Conservation (phyloP, 2,329 filamentous ascomycete genomes). For the Meredithiella fracta region DNA sequence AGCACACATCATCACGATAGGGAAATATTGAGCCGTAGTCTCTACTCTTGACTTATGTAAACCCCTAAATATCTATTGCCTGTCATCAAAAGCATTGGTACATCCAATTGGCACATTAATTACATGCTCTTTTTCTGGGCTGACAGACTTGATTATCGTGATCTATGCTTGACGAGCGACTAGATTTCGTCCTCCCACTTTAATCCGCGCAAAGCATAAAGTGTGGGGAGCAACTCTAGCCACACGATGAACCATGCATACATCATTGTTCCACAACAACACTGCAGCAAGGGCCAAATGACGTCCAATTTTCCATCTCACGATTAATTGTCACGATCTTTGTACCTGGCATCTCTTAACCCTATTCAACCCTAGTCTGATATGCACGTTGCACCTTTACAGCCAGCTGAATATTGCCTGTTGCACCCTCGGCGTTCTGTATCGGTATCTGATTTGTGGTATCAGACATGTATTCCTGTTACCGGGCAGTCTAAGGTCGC, state of each 20-base stretch:
- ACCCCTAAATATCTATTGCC: too few relatives aligned
- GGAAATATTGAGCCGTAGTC: too few relatives aligned
- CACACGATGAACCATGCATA: not conserved
- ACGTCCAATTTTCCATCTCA: not conserved
- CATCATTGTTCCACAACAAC: not conserved
- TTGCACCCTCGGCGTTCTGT: too few relatives aligned
- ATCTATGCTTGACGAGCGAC: not conserved
- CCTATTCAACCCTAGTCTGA: not conserved
- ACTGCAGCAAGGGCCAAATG: not conserved
- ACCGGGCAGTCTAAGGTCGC: not conserved
- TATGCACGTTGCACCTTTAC: not conserved
- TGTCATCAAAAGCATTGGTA: too few relatives aligned
- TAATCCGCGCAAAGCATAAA: not conserved
- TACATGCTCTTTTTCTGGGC: too few relatives aligned
- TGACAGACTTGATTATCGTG: not conserved
- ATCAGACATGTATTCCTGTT: not conserved
- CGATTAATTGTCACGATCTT: not conserved
- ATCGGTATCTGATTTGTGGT: too few relatives aligned
- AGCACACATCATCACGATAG: too few relatives aligned
- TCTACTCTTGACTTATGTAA: too few relatives aligned
- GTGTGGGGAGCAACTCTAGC: not conserved
- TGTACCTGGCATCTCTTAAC: not conserved
- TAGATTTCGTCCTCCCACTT: not conserved
- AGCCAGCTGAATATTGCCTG: too few relatives aligned
- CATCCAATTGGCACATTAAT: too few relatives aligned